Evolutionary conservation across 75 land plant species (phyloP), one percentile per base, ranked within the genome.

Genomic region (Chamaecyparis obtusa): DNA sequence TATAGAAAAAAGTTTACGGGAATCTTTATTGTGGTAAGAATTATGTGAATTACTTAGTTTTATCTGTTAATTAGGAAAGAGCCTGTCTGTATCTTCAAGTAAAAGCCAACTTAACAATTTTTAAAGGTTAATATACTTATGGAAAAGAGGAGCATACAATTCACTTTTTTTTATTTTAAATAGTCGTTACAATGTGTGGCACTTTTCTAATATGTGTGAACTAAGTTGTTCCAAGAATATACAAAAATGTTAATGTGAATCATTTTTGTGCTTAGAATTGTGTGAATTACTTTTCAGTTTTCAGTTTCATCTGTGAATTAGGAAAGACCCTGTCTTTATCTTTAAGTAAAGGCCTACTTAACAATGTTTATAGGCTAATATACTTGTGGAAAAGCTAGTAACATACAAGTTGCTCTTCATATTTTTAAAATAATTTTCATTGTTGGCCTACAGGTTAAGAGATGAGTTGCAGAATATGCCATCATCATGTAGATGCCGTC

Each of bases 391-490:
- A 46, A 46, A 27, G 21, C n/a, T 44, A 44, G 8, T 14, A 83
- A 55, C 30, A 17, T 87, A 46, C 19, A 78, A 37, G 4, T 83
- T 35, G n/a, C 37, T 46, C 1, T n/a, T 86, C 14, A 39, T 30
- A 49, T 56, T 30, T 46, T 46, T 39, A 39, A 84, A 79, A 64
- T 88, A 21, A 44, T 33, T 46, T 56, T 37, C 67, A 32, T 60
- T 51, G 71, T 84, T 74, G 14, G 43, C 19, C 27, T 85, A 24
- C 37, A 98, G 99, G 99, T 87, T 98, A 88, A 93, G 99, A 60
- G 99, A 98, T 90, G 95, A 94, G 90, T 90, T 98, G 33, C 92
- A 94, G 55, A 91, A 89, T 54, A 91, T 97, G 86, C 95, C 94
- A 86, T 92, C 96, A 82, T 89, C 96, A 55, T 88, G 88, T 86